These are phyloP conservation scores for Leccinum rimulosum DNA, from an alignment of 768 basidiomycete genomes.

Conservation along the genomic window DNA sequence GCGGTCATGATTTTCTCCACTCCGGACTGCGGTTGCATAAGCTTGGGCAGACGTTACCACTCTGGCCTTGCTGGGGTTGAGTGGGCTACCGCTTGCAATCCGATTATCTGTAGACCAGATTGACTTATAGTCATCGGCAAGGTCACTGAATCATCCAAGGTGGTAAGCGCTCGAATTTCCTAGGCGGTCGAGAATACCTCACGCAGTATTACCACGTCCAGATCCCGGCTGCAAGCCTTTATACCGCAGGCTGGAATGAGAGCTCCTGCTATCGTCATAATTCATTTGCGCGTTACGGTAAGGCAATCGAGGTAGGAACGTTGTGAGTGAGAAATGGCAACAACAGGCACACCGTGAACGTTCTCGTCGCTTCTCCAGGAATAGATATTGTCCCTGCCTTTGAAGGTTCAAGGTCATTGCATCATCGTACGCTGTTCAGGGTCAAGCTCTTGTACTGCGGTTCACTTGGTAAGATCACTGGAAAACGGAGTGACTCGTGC, in stretches of 20 bases:
- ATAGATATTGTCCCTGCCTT: not conserved
- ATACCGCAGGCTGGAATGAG: not conserved
- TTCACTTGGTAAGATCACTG: not conserved
- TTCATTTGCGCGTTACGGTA: constrained; percentile 8
- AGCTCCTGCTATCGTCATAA: not conserved
- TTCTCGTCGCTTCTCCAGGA: not conserved
- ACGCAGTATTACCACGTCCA: not conserved
- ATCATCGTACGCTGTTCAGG: not conserved
- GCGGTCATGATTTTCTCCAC: constrained; percentile 9
- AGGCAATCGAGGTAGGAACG: not conserved
- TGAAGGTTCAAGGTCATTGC: not conserved
- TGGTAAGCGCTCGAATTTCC: not conserved
- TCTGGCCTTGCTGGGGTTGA: not conserved
- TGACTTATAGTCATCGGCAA: constrained; percentile 4
- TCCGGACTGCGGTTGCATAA: constrained; percentile 13
- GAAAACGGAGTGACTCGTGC: not conserved
- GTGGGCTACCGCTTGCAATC: not conserved
- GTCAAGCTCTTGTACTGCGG: not conserved
- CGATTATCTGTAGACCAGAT: not conserved
- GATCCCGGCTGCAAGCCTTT: not conserved
- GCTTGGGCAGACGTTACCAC: constrained; percentile 23
- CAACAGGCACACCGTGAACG: too few species aligned
- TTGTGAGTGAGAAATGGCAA: not conserved
- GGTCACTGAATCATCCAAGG: constrained; percentile 1
- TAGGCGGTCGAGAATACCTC: not conserved